These are phyloP conservation scores for Xylariaceae sp. DNA, from an alignment of 2,329 filamentous ascomycete genomes.

Conservation along the genomic window DNA sequence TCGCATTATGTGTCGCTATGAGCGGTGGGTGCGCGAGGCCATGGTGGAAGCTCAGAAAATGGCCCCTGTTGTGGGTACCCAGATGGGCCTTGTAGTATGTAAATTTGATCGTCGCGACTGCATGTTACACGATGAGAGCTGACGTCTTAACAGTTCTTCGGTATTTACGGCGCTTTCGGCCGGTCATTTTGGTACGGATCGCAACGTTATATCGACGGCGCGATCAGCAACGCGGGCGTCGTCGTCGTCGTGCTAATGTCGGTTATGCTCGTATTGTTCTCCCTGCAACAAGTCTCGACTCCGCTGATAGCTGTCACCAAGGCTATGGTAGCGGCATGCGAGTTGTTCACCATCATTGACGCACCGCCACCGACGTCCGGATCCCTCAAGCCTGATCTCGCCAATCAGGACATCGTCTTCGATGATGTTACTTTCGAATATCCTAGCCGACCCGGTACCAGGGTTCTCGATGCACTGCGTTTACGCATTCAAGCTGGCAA, in stretches of 20 bases:
- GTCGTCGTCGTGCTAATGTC: constrained; percentile 52
- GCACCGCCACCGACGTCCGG: constrained; percentile 30
- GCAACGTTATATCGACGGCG: constrained; percentile 38
- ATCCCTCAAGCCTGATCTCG: constrained; percentile 36
- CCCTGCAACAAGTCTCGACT: constrained; percentile 49
- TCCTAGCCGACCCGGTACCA: constrained; percentile 56
- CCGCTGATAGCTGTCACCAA: constrained; percentile 51
- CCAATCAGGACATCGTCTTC: constrained; percentile 49
- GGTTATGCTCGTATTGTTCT: constrained; percentile 50
- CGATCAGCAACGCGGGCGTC: constrained; percentile 42
- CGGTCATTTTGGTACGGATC: constrained; percentile 60
- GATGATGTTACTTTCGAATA: constrained; percentile 63
- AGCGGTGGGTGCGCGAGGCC: constrained; percentile 47
- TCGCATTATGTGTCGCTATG: constrained; percentile 45
- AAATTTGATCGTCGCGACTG: background rate
- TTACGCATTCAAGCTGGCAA: constrained; percentile 56
- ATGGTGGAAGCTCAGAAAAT: constrained; percentile 40
- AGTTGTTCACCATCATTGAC: constrained; percentile 49
- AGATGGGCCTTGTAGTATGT: constrained; percentile 41
- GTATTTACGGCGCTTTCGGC: constrained; percentile 44
- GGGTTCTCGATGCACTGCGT: constrained; percentile 53
- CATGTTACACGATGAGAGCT: background rate
- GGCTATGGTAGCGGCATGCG: constrained; percentile 41
- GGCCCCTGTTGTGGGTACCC: constrained; percentile 42
- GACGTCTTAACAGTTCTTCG: constrained; percentile 36